Evolutionary conservation across 139 green algal genomes (phyloP).

Genomic region (Ettlia oleoabundans): DNA sequence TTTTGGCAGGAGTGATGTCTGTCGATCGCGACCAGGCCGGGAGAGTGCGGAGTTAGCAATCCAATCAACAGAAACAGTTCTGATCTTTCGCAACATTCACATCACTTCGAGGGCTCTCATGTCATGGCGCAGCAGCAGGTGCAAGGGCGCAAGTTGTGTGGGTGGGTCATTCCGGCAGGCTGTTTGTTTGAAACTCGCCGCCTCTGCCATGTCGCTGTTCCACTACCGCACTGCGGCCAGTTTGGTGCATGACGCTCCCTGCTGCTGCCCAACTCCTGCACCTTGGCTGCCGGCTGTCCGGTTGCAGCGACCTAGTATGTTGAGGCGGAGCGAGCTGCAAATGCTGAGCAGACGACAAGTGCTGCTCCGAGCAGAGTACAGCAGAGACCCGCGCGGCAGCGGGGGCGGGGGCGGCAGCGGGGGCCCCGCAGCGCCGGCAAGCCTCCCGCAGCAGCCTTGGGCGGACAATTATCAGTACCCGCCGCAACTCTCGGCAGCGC

Average conservation of each 20-base stretch:
- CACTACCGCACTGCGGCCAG: not conserved
- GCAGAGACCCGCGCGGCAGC: constrained; percentile 11
- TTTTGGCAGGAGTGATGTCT: too few species aligned
- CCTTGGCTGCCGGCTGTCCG: not conserved
- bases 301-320: not conserved
- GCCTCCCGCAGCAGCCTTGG: constrained; percentile 27
- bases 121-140: too few species aligned
- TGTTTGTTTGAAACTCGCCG: not conserved
- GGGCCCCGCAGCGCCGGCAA: not conserved
- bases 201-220: not conserved
- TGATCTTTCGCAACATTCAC: too few species aligned
- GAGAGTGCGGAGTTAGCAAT: too few species aligned
- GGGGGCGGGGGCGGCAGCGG: not conserved
- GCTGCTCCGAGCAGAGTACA: constrained; percentile 1
- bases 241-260: not conserved
- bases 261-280: not conserved
- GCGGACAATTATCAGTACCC: constrained; percentile 29
- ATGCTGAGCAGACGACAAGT: not conserved
- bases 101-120: too few species aligned
- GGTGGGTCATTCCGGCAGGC: not conserved
- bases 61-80: too few species aligned
- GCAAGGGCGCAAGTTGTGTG: not conserved
- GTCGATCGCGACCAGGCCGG: too few species aligned
- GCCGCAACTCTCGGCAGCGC: not conserved
- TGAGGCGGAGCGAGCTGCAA: not conserved